Evolutionary conservation across 2,329 filamentous ascomycete genomes (phyloP).

Genomic region (Claviceps sp.): DNA sequence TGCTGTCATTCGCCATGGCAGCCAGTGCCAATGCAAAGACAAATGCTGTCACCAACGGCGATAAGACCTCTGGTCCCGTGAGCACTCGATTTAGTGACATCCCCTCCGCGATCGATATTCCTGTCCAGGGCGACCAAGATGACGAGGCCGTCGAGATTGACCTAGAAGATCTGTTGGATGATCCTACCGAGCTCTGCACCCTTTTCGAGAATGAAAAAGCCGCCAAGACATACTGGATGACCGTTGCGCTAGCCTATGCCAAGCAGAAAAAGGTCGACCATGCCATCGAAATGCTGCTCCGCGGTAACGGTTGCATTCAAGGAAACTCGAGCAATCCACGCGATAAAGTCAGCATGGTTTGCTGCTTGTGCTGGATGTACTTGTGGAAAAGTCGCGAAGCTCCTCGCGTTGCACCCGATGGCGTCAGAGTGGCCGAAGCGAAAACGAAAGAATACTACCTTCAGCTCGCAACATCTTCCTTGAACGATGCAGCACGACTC

Average conservation of each 20-base stretch:
- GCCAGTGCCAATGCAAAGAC: conserved; percentile 28
- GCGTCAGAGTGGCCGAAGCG: conserved; percentile 51
- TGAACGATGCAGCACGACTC: conserved; percentile 92
- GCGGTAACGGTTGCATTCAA: conserved; percentile 60
- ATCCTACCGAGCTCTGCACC: conserved; percentile 88
- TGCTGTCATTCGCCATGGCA: conserved; percentile 24
- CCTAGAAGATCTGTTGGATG: conserved; percentile 79
- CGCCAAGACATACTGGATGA: conserved; percentile 90
- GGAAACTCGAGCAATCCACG: conserved; percentile 57
- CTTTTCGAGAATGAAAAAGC: conserved; percentile 90
- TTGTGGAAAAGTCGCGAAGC: conserved; percentile 80
- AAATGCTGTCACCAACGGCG: conserved; percentile 30
- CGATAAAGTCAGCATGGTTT: conserved; percentile 74
- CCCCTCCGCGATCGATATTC: conserved; percentile 51
- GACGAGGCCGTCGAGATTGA: conserved; percentile 82
- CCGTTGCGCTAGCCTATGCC: conserved; percentile 90
- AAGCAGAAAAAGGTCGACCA: conserved; percentile 91
- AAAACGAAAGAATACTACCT: conserved; percentile 92
- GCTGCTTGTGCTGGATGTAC: conserved; percentile 82
- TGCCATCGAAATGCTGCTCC: conserved; percentile 58
- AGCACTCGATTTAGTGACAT: conserved; percentile 52
- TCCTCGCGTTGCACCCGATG: conserved; percentile 47
- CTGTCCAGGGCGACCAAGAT: conserved; percentile 49
- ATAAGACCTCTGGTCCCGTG: conserved; percentile 20
- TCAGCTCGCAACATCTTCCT: conserved; percentile 72